These are phyloP conservation scores for Barnettozyma sucrosica DNA, from an alignment of 805 yeast genomes.

Conservation along the genomic window DNA sequence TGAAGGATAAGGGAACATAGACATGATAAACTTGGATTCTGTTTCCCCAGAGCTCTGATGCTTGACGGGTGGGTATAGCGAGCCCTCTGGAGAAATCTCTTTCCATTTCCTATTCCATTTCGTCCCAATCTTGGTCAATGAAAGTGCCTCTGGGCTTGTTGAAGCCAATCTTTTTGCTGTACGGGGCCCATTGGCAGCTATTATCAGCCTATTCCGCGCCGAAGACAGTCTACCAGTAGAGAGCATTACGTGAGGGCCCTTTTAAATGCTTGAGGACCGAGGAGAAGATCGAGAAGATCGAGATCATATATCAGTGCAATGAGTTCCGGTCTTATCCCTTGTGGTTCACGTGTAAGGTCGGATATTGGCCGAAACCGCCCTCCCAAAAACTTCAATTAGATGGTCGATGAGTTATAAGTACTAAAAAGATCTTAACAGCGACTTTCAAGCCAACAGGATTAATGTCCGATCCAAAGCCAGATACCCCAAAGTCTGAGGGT, in stretches of 20 bases:
- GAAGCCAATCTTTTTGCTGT: neutral
- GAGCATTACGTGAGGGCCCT: neutral
- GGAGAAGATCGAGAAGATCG: neutral
- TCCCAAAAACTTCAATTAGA: neutral
- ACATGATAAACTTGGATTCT: slow-evolving; percentile 53
- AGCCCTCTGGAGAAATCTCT: slow-evolving; percentile 27
- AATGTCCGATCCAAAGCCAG: slow-evolving; percentile 5
- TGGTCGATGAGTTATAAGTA: too few relatives aligned
- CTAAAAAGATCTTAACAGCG: neutral
- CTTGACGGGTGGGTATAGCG: slow-evolving; percentile 33
- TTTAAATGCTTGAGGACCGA: neutral
- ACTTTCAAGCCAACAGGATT: neutral
- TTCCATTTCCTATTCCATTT: slow-evolving; percentile 52
- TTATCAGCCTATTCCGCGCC: neutral
- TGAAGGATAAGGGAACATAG: slow-evolving; percentile 97
- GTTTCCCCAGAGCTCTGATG: slow-evolving; percentile 10
- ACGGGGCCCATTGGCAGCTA: neutral
- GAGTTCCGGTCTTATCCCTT: neutral
- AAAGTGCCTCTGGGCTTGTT: neutral
- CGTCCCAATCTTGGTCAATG: slow-evolving; percentile 28
- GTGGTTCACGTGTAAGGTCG: neutral
- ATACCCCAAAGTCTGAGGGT: neutral
- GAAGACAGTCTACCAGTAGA: neutral
- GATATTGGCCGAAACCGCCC: neutral
- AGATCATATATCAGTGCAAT: too few relatives aligned